phyloP scores from a whole-genome alignment of 1,284 basidiomycete genomes.

The Kalmanozyma brasiliensis region DNA sequence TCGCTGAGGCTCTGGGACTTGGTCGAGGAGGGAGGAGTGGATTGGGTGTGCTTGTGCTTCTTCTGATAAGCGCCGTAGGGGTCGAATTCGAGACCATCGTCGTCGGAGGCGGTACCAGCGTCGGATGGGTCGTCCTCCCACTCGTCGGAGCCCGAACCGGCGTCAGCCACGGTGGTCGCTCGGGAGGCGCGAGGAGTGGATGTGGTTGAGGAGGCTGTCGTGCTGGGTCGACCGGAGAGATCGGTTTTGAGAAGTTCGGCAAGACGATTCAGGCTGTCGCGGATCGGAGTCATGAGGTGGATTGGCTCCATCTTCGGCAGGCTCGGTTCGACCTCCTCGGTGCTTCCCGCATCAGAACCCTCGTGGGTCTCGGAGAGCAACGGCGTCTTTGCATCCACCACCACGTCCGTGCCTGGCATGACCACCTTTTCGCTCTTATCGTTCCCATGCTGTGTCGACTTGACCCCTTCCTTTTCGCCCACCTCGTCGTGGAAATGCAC shows the following conservation, averaged over 20 bases:
- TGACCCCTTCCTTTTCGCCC: conserved; percentile 31
- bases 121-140: conserved; percentile 44
- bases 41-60: conserved; percentile 47
- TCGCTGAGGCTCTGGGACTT: conserved; percentile 9
- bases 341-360: conserved; percentile 13
- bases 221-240: conserved; percentile 11
- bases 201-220: not conserved
- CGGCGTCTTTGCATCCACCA: conserved; percentile 36
- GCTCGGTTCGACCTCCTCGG: conserved; percentile 6
- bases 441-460: conserved; percentile 30
- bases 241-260: conserved; percentile 39
- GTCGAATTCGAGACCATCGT: conserved; percentile 57
- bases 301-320: conserved; percentile 48
- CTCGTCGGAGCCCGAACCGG: conserved; percentile 36
- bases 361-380: conserved; percentile 14
- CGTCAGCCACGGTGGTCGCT: conserved; percentile 39
- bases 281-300: conserved; percentile 54
- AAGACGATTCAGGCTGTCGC: conserved; percentile 51
- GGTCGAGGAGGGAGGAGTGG: conserved; percentile 12
- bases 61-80: conserved; percentile 51
- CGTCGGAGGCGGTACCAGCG: conserved; percentile 12
- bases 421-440: conserved; percentile 30
- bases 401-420: conserved; percentile 34
- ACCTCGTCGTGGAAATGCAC: conserved; percentile 57
- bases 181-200: conserved; percentile 8